Evolutionary conservation across 2,329 filamentous ascomycete species (phyloP).

Genomic region (Aspergillus texensis): DNA sequence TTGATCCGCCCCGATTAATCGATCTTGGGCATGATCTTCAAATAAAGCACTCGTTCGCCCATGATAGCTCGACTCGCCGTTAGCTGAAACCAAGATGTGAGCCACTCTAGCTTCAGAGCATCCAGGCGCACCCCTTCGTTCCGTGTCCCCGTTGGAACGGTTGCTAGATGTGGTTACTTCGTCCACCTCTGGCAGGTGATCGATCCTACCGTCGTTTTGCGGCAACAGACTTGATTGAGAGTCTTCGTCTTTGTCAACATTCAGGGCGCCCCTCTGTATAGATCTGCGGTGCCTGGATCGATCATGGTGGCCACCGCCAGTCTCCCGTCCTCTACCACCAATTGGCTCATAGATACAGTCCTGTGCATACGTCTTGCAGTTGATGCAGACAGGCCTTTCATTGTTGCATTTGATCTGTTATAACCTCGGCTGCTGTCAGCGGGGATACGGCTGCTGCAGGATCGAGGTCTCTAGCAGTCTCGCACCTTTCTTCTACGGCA

Average conservation of each 20-base stretch:
- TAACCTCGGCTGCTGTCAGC: too few relatives aligned
- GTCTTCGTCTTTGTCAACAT: too few relatives aligned
- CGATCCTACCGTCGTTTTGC: too few relatives aligned
- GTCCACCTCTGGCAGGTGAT: too few relatives aligned
- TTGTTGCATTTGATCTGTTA: slow-evolving; percentile 54
- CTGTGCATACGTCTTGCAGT: slow-evolving; percentile 50
- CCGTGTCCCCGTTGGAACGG: too few relatives aligned
- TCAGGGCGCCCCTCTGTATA: too few relatives aligned
- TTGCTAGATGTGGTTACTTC: too few relatives aligned
- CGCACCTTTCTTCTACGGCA: too few relatives aligned
- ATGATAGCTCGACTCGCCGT: slow-evolving; percentile 22
- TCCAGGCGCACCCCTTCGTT: neutral
- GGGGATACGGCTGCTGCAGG: too few relatives aligned
- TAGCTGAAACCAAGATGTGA: slow-evolving; percentile 29
- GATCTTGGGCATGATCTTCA: neutral
- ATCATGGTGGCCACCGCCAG: slow-evolving; percentile 33
- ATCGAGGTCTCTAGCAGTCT: too few relatives aligned
- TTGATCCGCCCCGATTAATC: slow-evolving; percentile 6
- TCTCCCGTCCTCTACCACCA: too few relatives aligned
- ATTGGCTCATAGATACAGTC: slow-evolving; percentile 43
- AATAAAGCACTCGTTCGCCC: neutral
- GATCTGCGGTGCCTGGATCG: slow-evolving; percentile 21
- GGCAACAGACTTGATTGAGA: too few relatives aligned
- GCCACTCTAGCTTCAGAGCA: slow-evolving; percentile 12
- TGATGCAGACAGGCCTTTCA: slow-evolving; percentile 49